A percentile compares a stretch with the other conserved stretches of the same genome.
phyloP scores from a whole-genome alignment of 257 asterid genomes.

The Nicotiana sylvestris region DNA sequence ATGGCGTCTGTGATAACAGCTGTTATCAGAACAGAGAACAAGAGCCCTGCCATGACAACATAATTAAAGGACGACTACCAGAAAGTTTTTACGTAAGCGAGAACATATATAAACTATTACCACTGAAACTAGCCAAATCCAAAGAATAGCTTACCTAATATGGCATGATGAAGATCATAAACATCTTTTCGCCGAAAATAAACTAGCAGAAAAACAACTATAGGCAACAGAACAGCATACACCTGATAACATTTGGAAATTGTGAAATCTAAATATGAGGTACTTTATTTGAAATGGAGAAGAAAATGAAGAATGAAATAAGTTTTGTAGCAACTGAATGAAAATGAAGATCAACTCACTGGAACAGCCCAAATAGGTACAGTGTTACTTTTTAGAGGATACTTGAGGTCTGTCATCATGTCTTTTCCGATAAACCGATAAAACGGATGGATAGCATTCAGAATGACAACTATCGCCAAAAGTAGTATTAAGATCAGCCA shows the following conservation, averaged over 20 bases:
- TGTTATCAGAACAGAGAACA: conserved; percentile 57
- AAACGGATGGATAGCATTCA: conserved; percentile 63
- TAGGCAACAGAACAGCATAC: conserved; percentile 57
- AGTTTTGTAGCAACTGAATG: not conserved
- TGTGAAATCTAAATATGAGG: not conserved
- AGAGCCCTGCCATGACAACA: conserved; percentile 42
- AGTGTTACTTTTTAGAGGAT: conserved; percentile 55
- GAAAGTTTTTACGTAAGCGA: not conserved
- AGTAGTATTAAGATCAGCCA: conserved; percentile 75
- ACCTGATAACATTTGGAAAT: conserved; percentile 28
- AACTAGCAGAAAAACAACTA: conserved; percentile 49
- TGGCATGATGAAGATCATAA: conserved; percentile 82
- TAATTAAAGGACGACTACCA: conserved; percentile 1
- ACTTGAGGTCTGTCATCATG: conserved; percentile 82
- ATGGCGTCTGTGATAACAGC: conserved; percentile 65
- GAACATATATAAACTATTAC: not conserved
- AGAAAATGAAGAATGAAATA: no score
- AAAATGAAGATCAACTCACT: conserved; percentile 39
- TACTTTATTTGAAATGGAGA: not conserved
- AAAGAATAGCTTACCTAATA: conserved; percentile 47
- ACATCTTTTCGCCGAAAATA: conserved; percentile 69
- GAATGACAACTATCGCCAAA: conserved; percentile 24
- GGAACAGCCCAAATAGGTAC: conserved; percentile 73
- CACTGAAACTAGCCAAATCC: not conserved
- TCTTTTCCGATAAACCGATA: conserved; percentile 82